Base-by-base conservation (phyloP, 163 green algal genomes). In the Scenedesmus sp. region DNA sequence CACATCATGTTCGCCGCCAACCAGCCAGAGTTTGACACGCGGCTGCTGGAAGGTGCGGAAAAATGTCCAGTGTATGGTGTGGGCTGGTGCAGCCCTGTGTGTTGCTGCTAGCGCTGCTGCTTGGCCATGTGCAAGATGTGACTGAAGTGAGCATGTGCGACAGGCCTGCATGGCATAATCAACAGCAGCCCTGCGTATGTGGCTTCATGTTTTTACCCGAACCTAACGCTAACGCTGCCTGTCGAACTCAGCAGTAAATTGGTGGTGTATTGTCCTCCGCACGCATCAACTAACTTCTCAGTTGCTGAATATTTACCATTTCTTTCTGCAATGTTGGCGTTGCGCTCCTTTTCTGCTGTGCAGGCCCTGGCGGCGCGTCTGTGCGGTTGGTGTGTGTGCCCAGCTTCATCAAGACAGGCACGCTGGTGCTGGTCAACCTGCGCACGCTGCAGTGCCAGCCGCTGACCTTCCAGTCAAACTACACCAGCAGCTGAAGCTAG, bases 1-100 rank as follows among this genome's bases (percentile, higher is more conserved):
- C 97, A 99, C 92, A 97, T 99, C 9, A 97, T 99, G 86, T 99
- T 99, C 92, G 97, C 95, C 0, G 98, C 98, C 84, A 98, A 98
- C 89, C 97, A 99, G 94, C 94, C 97, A 1, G 91, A 90, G 15
- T 99, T 98, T 94, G 96, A 91, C 6, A 98, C 95, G 3, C 90
- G 93, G 15, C 66, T 97, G 26, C 85, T 99, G 8, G 87, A 90
- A 94, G 96, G 94, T 93, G 87, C 20, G 81, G 52, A 82, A 20
- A 12, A 16, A 10, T 77, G 57, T 62, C 3, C 18, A 10, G 8
- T 77, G 13, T 13, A 55, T 23, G 9, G 74, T 10, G 23, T 26
- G 3, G 26, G 59, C 4, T 56, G 34, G 7, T 26, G 12, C n/a
- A n/a, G 81, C 34, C 34, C 34, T 55, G 12, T 9, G 34, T 66